Evolutionary conservation across 139 green algal genomes (phyloP).

Genomic region (Picochlorum sp.): DNA sequence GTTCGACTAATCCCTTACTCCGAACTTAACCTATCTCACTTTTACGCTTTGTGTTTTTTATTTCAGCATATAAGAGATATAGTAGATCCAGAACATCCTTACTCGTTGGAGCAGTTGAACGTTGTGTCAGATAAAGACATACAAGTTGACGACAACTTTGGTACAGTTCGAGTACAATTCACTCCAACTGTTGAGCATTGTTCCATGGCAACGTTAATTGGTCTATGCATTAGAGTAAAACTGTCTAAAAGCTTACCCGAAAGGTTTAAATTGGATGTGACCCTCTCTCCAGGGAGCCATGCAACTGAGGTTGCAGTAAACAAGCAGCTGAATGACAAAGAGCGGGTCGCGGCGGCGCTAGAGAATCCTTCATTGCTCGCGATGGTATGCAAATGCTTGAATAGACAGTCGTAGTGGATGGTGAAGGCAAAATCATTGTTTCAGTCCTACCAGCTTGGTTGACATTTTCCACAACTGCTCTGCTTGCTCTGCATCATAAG

Average conservation of each 20-base stretch:
- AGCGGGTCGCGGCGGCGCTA: constrained; percentile 91
- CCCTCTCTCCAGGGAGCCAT: constrained; percentile 69
- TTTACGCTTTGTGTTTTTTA: not conserved
- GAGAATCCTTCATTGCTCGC: constrained; percentile 90
- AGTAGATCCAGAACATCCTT: constrained; percentile 94
- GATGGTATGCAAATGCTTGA: constrained; percentile 88
- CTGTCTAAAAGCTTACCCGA: constrained; percentile 70
- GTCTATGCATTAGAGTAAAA: constrained; percentile 90
- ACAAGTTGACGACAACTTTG: constrained; percentile 51
- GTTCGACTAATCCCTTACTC: no score
- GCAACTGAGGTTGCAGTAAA: constrained; percentile 86
- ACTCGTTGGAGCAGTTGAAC: constrained; percentile 92
- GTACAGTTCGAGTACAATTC: constrained; percentile 62
- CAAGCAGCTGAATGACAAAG: constrained; percentile 98
- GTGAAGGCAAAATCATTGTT: no score
- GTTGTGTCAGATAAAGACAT: constrained; percentile 74
- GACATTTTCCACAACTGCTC: constrained; percentile 51
- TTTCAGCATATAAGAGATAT: constrained; percentile 84
- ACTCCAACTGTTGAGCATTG: constrained; percentile 92
- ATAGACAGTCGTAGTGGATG: no score
- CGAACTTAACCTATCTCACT: no score
- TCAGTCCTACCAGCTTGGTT: constrained; percentile 19
- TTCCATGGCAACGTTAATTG: constrained; percentile 98
- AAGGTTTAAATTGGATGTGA: constrained; percentile 87
- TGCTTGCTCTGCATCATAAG: constrained; percentile 46